A percentile compares a stretch with the other conserved stretches of the same genome.
Conservation (phyloP, 148 eudicot genomes). For the Fagopyrum esculentum region DNA sequence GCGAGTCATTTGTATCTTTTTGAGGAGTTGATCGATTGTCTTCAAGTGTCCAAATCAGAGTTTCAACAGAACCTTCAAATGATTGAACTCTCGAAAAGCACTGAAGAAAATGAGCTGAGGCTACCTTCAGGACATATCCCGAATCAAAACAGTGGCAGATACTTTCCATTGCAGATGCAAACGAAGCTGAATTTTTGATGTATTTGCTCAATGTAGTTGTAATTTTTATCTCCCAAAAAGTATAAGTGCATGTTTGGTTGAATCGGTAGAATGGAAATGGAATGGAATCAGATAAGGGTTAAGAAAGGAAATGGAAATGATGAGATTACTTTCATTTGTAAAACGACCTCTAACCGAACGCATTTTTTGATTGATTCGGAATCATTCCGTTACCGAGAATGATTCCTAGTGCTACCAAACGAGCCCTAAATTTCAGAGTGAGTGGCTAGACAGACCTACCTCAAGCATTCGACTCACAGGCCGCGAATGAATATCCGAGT, state of each 20-base stretch:
- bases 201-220: conserved; percentile 26
- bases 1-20: too few relatives aligned
- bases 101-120: conserved; percentile 49
- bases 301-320: too few relatives aligned
- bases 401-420: too few relatives aligned
- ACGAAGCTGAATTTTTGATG: conserved; percentile 30
- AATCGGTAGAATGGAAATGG: too few relatives aligned
- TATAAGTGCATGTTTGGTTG: too few relatives aligned
- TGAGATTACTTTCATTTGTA: too few relatives aligned
- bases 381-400: too few relatives aligned
- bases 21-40: conserved; percentile 19
- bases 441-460: conserved; percentile 31
- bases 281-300: too few relatives aligned
- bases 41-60: conserved; percentile 29
- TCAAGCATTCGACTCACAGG: conserved; percentile 46
- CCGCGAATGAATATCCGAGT: conserved; percentile 31
- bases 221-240: background rate
- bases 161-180: conserved; percentile 23
- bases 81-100: conserved; percentile 35
- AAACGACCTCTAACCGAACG: too few relatives aligned
- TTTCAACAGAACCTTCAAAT: conserved; percentile 34
- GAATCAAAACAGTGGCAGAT: conserved; percentile 24
- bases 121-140: conserved; percentile 44
- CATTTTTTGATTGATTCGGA: too few relatives aligned
- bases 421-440: background rate